Percentiles rank a stretch among this genome's conserved stretches.
Conservation (phyloP, 2,329 filamentous ascomycete species). For the Septoria linicola region DNA sequence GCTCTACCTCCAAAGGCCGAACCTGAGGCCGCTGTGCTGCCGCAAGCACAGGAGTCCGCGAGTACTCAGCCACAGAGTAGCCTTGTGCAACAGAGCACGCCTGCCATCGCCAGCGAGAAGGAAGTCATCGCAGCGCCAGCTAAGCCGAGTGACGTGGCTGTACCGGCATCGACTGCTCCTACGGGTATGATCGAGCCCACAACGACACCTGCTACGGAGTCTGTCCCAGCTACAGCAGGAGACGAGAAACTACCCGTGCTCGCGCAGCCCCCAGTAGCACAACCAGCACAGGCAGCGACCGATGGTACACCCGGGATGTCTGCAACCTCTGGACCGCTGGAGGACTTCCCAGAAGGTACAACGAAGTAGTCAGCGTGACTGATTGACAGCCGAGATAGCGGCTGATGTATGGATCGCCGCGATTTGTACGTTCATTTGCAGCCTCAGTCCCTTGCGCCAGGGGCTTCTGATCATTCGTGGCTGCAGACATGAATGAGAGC, state of each 20-base stretch:
- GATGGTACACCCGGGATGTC: slow-evolving; percentile 24
- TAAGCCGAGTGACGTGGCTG: background rate
- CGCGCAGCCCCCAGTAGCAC: slow-evolving; percentile 7
- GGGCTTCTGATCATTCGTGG: too few species aligned
- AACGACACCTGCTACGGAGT: slow-evolving; percentile 7
- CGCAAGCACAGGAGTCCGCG: background rate
- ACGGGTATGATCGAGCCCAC: slow-evolving; percentile 2
- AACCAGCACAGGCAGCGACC: slow-evolving; percentile 1
- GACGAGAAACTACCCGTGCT: slow-evolving; percentile 17
- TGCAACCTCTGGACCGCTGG: slow-evolving; percentile 28
- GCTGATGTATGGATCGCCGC: too few species aligned
- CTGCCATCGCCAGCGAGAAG: background rate
- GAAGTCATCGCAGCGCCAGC: slow-evolving; percentile 7
- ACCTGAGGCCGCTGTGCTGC: slow-evolving; percentile 5
- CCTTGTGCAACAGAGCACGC: background rate
- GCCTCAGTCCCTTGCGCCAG: too few species aligned
- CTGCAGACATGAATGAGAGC: too few species aligned
- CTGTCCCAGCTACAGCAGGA: slow-evolving; percentile 1
- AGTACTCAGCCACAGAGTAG: background rate
- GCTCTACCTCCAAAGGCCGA: slow-evolving; percentile 25
- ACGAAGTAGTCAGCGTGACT: background rate
- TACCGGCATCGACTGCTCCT: slow-evolving; percentile 2
- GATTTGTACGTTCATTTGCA: too few species aligned
- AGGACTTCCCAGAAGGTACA: slow-evolving; percentile 23
- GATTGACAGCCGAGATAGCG: too few species aligned